Evolutionary conservation across 2,329 filamentous ascomycete genomes (phyloP).

Genomic region (Alternaria conjuncta): DNA sequence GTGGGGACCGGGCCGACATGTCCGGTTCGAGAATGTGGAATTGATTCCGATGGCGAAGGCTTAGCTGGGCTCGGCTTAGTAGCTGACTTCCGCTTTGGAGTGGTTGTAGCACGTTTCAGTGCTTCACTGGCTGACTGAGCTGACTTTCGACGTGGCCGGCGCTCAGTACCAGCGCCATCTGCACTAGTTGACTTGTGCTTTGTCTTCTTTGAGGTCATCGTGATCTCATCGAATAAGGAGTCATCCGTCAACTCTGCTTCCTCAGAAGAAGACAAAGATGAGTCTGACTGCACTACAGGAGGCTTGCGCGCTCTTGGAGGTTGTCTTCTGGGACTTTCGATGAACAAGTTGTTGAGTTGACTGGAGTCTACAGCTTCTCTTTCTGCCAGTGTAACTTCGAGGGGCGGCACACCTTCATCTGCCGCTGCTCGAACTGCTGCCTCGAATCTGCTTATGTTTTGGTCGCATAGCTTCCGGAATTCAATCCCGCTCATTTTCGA

Average conservation of each 20-base stretch:
- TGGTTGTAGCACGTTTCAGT: neutral
- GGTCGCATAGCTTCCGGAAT: conserved; percentile 2
- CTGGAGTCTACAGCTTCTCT: conserved; percentile 1
- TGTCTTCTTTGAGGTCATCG: neutral
- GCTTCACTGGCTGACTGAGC: neutral
- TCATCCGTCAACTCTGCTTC: conserved; percentile 10
- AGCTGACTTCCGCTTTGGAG: neutral
- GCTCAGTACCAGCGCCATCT: neutral
- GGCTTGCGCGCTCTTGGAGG: conserved; percentile 9
- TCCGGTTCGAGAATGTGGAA: neutral
- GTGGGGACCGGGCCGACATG: neutral
- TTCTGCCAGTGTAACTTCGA: neutral
- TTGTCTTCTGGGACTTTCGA: neutral
- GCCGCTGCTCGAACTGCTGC: neutral
- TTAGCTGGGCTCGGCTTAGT: neutral
- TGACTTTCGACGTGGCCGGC: neutral
- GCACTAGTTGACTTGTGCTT: neutral
- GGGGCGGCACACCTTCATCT: neutral
- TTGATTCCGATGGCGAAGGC: neutral
- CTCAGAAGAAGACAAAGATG: conserved; percentile 16
- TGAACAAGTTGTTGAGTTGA: conserved; percentile 16
- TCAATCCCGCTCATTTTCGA: neutral
- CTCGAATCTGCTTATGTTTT: conserved; percentile 25
- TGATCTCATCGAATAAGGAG: conserved; percentile 10
- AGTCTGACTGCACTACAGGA: conserved; percentile 23